phyloP scores from a whole-genome alignment of 768 basidiomycete species.

The Mycena rebaudengoi region DNA sequence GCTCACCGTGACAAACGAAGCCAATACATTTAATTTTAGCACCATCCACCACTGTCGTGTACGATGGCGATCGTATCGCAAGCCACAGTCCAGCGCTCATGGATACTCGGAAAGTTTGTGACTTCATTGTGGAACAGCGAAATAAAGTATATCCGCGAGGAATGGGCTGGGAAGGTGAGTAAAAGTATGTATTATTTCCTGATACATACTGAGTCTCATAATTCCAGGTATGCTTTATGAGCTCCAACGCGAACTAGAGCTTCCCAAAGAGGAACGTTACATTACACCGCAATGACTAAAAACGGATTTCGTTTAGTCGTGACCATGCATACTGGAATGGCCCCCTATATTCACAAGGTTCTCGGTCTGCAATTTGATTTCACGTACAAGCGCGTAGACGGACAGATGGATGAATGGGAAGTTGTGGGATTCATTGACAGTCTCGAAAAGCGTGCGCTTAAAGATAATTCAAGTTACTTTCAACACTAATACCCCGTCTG shows the following conservation, averaged over 20 bases:
- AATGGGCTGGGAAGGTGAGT: constrained; percentile 7
- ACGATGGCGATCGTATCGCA: neutral
- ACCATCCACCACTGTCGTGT: neutral
- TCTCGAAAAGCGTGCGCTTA: constrained; percentile 20
- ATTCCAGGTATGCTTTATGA: neutral
- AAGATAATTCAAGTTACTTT: constrained; percentile 7
- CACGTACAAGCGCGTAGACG: constrained; percentile 33
- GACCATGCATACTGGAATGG: constrained; percentile 12
- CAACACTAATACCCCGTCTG: neutral
- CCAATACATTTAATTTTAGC: neutral
- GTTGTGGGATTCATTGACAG: constrained; percentile 20
- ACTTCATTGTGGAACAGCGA: neutral
- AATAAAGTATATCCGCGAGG: constrained; percentile 5
- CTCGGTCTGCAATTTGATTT: constrained; percentile 25
- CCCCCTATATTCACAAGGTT: constrained; percentile 18
- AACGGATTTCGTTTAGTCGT: constrained; percentile 2
- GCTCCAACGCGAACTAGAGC: neutral
- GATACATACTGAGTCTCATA: neutral
- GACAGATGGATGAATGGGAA: constrained; percentile 33
- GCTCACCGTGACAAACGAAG: neutral
- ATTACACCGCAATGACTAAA: constrained; percentile 12
- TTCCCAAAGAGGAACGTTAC: neutral
- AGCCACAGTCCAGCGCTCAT: neutral
- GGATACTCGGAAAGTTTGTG: neutral
- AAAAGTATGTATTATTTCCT: neutral